Percentiles rank a stretch among this genome's conserved stretches.
phyloP scores from a whole-genome alignment of 495 filamentous ascomycete species.

The Massariosphaeria phaeospora region DNA sequence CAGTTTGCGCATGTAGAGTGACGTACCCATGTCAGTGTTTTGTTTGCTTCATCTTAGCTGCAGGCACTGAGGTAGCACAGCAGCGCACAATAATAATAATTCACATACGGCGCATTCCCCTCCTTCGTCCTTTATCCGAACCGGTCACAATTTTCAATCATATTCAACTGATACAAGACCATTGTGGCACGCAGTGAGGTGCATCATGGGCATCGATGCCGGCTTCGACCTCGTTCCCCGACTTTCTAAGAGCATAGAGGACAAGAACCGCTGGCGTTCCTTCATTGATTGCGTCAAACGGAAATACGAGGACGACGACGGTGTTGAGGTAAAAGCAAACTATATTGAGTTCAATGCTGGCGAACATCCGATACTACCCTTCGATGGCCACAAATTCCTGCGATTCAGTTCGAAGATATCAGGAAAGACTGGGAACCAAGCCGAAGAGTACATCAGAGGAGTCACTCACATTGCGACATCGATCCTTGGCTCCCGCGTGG shows the following conservation, averaged over 20 bases:
- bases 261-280: slow-evolving; percentile 31
- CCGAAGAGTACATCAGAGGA: slow-evolving; percentile 8
- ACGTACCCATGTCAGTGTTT: too few relatives aligned
- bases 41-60: too few relatives aligned
- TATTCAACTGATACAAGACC: too few relatives aligned
- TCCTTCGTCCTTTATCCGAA: too few relatives aligned
- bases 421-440: slow-evolving; percentile 7
- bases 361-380: slow-evolving; percentile 36
- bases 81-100: too few relatives aligned
- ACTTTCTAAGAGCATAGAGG: slow-evolving; percentile 31
- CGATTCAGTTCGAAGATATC: slow-evolving; percentile 37
- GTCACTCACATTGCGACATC: slow-evolving; percentile 5
- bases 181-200: too few relatives aligned
- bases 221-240: slow-evolving; percentile 37
- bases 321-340: slow-evolving; percentile 33
- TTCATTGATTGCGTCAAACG: slow-evolving; percentile 33
- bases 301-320: slow-evolving; percentile 30
- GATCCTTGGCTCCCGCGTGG: slow-evolving; percentile 16
- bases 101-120: too few relatives aligned
- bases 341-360: slow-evolving; percentile 38
- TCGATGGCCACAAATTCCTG: slow-evolving; percentile 39
- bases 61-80: too few relatives aligned
- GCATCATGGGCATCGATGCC: slow-evolving; percentile 34
- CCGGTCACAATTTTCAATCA: too few relatives aligned
- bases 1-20: too few relatives aligned